These are phyloP conservation scores for Pachysolen tannophilus DNA, from an alignment of 805 yeast genomes.

Conservation along the genomic window DNA sequence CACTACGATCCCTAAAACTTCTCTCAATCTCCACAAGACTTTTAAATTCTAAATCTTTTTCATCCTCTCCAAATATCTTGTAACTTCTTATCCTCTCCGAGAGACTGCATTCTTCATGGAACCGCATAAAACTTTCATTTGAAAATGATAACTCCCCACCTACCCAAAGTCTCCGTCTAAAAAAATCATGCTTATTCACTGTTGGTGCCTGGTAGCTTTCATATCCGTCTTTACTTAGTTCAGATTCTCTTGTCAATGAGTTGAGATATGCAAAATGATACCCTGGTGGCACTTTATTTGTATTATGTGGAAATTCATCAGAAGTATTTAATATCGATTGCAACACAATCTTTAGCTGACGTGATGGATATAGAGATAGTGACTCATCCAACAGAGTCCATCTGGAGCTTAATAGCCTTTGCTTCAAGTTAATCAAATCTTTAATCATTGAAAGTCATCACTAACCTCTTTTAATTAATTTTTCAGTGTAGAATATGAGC, in stretches of 20 bases:
- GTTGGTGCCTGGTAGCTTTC: slow-evolving; percentile 70
- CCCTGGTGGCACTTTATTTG: slow-evolving; percentile 33
- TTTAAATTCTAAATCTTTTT: slow-evolving; percentile 15
- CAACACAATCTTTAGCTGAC: background rate
- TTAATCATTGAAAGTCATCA: too few relatives aligned
- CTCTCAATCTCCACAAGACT: slow-evolving; percentile 52
- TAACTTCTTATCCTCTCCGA: slow-evolving; percentile 41
- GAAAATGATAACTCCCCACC: slow-evolving; percentile 51
- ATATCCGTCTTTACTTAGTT: slow-evolving; percentile 67
- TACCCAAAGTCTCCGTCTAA: slow-evolving; percentile 70
- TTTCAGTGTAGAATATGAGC: too few relatives aligned
- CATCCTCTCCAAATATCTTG: slow-evolving; percentile 20
- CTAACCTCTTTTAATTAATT: too few relatives aligned
- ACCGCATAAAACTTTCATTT: slow-evolving; percentile 19
- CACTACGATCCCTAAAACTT: slow-evolving; percentile 24
- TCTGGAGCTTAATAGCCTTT: background rate
- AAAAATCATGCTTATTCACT: slow-evolving; percentile 20
- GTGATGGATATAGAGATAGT: background rate
- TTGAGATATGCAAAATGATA: slow-evolving; percentile 64
- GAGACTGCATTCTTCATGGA: slow-evolving; percentile 36
- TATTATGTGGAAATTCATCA: background rate
- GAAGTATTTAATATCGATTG: background rate
- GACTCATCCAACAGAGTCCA: background rate
- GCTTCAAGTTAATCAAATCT: too few relatives aligned
- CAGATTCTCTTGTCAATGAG: slow-evolving; percentile 30